These are phyloP conservation scores for Venturia effusa DNA, from an alignment of 2,329 filamentous ascomycete species.

Conservation along the genomic window DNA sequence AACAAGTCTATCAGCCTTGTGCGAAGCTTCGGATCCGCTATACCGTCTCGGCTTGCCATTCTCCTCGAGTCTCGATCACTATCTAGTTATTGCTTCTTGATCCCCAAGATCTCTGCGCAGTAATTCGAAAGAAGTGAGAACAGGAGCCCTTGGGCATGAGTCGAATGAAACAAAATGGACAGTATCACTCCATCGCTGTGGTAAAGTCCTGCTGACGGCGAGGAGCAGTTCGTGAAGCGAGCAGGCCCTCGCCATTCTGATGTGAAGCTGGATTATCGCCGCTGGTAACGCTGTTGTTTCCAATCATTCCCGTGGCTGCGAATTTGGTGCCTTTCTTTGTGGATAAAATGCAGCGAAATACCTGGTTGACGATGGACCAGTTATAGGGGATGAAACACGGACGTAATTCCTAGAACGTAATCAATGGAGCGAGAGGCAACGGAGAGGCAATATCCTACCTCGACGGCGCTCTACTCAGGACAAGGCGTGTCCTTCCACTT, in stretches of 20 bases:
- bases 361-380: not conserved
- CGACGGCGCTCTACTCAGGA: not conserved
- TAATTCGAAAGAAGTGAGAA: not conserved
- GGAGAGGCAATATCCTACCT: not conserved
- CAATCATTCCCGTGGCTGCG: not conserved
- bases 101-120: not conserved
- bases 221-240: not conserved
- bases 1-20: not conserved
- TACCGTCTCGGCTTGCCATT: not conserved
- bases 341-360: not conserved
- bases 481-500: not conserved
- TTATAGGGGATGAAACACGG: slow-evolving; percentile 1
- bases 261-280: not conserved
- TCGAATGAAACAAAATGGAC: too few species aligned
- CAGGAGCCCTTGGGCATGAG: too few species aligned
- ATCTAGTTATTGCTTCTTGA: not conserved
- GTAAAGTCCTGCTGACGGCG: not conserved
- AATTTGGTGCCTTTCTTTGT: not conserved
- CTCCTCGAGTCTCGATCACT: not conserved
- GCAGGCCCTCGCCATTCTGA: not conserved
- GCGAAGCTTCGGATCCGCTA: not conserved
- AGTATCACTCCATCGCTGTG: too few species aligned
- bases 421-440: not conserved
- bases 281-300: not conserved
- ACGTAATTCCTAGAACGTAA: not conserved